A percentile compares a stretch with the other conserved stretches of the same genome.
phyloP scores from a whole-genome alignment of 352 stramenopile species.

The Elongisporangium anandrum region DNA sequence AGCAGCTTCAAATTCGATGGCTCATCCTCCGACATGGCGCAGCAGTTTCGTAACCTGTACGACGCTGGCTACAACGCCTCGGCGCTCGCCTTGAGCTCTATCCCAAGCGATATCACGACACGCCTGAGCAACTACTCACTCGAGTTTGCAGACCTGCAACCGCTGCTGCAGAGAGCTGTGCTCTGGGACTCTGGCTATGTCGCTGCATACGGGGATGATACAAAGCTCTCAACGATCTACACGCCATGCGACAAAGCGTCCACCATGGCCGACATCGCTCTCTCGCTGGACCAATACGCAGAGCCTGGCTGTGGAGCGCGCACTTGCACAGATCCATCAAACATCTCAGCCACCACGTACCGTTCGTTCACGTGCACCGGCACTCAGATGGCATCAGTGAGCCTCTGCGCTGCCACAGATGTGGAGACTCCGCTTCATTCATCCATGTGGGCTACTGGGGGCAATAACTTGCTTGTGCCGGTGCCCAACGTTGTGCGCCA shows the following conservation, averaged over 20 bases:
- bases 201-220: slow-evolving; percentile 4
- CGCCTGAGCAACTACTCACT: slow-evolving; percentile 2
- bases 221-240: slow-evolving; percentile 18
- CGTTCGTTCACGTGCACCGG: slow-evolving; percentile 22
- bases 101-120: too few species aligned
- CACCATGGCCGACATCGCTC: slow-evolving; percentile 25
- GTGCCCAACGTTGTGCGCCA: slow-evolving; percentile 27
- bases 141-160: slow-evolving; percentile 19
- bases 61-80: background rate
- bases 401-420: slow-evolving; percentile 15
- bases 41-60: slow-evolving; percentile 1
- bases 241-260: slow-evolving; percentile 11
- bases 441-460: slow-evolving; percentile 42
- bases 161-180: slow-evolving; percentile 39
- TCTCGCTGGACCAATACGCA: slow-evolving; percentile 15
- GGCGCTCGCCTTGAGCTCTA: too few species aligned
- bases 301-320: slow-evolving; percentile 8
- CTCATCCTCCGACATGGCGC: slow-evolving; percentile 10
- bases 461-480: slow-evolving; percentile 27
- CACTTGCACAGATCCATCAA: slow-evolving; percentile 12
- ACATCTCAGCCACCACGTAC: slow-evolving; percentile 1
- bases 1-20: too few species aligned
- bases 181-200: slow-evolving; percentile 48
- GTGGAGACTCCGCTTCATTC: slow-evolving; percentile 23
- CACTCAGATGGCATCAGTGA: slow-evolving; percentile 12